A percentile compares a stretch with the other conserved stretches of the same genome.
These are phyloP conservation scores for Turritis glabra DNA, from an alignment of 345 rosid genomes.

Conservation along the genomic window DNA sequence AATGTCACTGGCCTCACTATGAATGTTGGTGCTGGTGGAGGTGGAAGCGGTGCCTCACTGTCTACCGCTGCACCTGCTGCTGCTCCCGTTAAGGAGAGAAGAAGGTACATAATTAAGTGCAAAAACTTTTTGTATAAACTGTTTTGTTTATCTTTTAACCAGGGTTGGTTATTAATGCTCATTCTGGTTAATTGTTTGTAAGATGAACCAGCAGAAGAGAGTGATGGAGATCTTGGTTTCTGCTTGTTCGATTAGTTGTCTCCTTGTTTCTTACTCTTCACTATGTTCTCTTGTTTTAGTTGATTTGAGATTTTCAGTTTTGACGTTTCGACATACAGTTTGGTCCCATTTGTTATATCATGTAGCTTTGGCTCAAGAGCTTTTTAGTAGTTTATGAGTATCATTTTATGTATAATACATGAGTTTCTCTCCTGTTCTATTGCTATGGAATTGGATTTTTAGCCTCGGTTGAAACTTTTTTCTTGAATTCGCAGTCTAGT, in stretches of 20 bases:
- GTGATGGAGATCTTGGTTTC: constrained; percentile 88
- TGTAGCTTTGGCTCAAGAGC: neutral
- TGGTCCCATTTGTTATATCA: neutral
- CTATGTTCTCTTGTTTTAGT: constrained; percentile 13
- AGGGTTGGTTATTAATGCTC: neutral
- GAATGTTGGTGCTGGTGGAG: constrained; percentile 78
- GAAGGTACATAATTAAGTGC: constrained; percentile 45
- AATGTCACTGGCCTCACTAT: constrained; percentile 58
- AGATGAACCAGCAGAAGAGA: constrained; percentile 82
- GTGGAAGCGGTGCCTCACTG: constrained; percentile 50
- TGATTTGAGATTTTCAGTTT: constrained; percentile 25
- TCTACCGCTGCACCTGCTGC: constrained; percentile 51
- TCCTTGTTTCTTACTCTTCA: neutral
- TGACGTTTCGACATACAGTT: constrained; percentile 12
- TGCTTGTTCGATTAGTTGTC: constrained; percentile 65
- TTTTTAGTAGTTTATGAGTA: neutral
- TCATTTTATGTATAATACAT: neutral
- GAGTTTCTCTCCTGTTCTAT: too few species aligned
- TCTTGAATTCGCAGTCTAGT: too few species aligned
- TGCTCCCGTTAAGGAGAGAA: constrained; percentile 68
- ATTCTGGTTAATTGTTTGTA: constrained; percentile 28
- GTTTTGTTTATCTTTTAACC: neutral
- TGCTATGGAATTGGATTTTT: too few species aligned
- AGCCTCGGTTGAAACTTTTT: too few species aligned
- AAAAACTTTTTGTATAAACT: rapidly evolving